A percentile compares a stretch with the other conserved stretches of the same genome.
phyloP scores from a whole-genome alignment of 2,329 filamentous ascomycete species.

The Fonsecaea pedrosoi region DNA sequence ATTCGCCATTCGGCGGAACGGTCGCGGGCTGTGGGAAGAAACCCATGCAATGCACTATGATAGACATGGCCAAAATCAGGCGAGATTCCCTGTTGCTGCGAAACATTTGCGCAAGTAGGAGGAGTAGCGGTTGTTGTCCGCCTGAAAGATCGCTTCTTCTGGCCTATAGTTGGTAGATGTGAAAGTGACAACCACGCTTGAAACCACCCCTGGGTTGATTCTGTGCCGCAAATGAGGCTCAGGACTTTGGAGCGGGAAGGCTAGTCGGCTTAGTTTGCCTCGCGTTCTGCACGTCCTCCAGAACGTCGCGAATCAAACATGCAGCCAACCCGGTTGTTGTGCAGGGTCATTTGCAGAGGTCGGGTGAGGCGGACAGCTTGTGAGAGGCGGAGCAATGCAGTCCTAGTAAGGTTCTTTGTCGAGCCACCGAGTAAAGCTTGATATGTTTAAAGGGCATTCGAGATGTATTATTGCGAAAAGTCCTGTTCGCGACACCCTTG shows the following conservation, averaged over 20 bases:
- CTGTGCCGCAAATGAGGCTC: slow-evolving; percentile 1
- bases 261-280: background rate
- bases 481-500: background rate
- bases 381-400: background rate
- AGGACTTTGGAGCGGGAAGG: background rate
- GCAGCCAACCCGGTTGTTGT: background rate
- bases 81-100: background rate
- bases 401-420: too few species aligned
- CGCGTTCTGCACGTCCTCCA: background rate
- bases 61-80: background rate
- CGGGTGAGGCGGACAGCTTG: background rate
- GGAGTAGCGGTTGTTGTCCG: background rate
- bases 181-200: background rate
- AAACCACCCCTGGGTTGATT: background rate
- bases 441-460: background rate
- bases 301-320: background rate
- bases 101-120: background rate
- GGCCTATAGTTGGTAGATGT: background rate
- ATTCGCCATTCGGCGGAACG: background rate
- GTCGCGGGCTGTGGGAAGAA: background rate
- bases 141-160: background rate
- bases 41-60: background rate
- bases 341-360: background rate
- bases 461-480: background rate
- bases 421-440: background rate